Conservation (phyloP, 2,329 filamentous ascomycete species). For the Botrytis squamosa region DNA sequence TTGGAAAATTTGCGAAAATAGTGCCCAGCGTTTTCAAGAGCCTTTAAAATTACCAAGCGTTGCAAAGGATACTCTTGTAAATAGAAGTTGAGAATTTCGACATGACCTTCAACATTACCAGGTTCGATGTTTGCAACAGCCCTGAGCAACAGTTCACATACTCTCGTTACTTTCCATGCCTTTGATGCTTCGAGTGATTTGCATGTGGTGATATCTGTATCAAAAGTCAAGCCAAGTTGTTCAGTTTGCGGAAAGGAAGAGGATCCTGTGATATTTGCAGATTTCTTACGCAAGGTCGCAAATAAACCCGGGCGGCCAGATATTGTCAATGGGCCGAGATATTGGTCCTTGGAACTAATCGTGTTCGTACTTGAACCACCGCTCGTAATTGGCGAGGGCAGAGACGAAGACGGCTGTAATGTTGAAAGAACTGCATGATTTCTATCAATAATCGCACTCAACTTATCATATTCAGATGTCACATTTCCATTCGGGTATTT, state of each 20-base stretch:
- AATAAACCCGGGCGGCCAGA: not conserved
- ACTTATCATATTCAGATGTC: not conserved
- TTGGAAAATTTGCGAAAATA: not conserved
- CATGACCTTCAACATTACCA: not conserved
- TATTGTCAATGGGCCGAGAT: not conserved
- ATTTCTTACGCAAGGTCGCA: not conserved
- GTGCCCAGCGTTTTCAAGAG: not conserved
- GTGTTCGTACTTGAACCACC: no score
- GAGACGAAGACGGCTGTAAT: no score
- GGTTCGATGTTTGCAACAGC: not conserved
- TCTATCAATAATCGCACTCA: not conserved
- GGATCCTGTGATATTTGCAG: not conserved
- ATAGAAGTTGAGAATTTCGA: not conserved
- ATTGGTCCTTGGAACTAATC: no score
- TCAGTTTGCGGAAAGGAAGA: not conserved
- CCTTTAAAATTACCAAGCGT: not conserved
- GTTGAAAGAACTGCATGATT: not conserved
- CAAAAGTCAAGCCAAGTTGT: not conserved
- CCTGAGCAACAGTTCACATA: not conserved
- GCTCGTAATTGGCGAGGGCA: not conserved
- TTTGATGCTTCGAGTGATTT: not conserved
- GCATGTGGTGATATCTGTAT: not conserved
- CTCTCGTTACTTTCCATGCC: not conserved
- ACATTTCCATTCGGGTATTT: not conserved
- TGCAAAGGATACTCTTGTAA: not conserved